phyloP scores from a whole-genome alignment of 208 protist genomes.

The Lotmaria passim region DNA sequence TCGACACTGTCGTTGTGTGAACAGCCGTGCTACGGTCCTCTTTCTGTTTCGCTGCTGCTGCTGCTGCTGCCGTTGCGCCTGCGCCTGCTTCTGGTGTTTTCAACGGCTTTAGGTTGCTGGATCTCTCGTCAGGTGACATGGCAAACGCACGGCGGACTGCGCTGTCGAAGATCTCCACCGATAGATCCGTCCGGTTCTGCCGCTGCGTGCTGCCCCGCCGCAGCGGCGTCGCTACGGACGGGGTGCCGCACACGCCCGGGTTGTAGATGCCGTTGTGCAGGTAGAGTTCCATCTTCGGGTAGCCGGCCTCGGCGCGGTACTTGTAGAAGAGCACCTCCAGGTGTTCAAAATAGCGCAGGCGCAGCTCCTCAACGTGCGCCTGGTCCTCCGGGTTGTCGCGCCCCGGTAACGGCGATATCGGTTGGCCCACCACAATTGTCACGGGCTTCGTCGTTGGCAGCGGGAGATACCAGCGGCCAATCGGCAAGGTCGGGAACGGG shows the following conservation, averaged over 20 bases:
- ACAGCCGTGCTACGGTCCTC: too few species aligned
- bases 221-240: constrained; percentile 28
- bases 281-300: constrained; percentile 83
- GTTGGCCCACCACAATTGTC: constrained; percentile 79
- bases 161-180: constrained; percentile 24
- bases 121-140: constrained; percentile 12
- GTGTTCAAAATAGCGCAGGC: constrained; percentile 68
- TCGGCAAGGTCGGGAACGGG: constrained; percentile 78
- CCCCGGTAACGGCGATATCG: constrained; percentile 58
- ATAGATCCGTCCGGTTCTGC: neutral
- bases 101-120: too few species aligned
- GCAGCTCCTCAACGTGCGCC: constrained; percentile 53
- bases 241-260: constrained; percentile 42
- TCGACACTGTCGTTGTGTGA: too few species aligned
- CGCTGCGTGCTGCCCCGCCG: neutral
- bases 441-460: constrained; percentile 64
- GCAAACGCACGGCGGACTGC: constrained; percentile 16
- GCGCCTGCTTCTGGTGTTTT: too few species aligned
- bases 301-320: constrained; percentile 65
- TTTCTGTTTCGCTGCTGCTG: too few species aligned
- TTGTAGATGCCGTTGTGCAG: constrained; percentile 79
- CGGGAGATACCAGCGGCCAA: constrained; percentile 74
- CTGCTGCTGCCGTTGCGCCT: neutral
- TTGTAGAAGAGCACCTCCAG: constrained; percentile 74
- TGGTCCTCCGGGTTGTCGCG: constrained; percentile 60